Evolutionary conservation across 2,329 filamentous ascomycete species (phyloP).

Genomic region (Pyrenophora teres): DNA sequence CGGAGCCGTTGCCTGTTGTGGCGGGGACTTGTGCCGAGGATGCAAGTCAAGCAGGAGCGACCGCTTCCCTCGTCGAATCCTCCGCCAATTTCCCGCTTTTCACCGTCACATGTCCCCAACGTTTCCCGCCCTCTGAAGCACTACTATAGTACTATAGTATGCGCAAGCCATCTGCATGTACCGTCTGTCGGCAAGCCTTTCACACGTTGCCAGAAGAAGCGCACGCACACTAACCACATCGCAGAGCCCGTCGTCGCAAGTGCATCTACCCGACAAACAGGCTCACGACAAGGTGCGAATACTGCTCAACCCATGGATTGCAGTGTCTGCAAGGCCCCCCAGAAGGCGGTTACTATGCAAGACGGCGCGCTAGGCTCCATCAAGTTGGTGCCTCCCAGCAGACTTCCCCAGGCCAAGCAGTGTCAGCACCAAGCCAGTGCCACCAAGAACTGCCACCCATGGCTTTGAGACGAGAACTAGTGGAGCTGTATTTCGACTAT

Average conservation of each 20-base stretch:
- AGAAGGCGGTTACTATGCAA: constrained; percentile 33
- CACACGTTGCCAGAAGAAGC: neutral
- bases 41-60: constrained; percentile 5
- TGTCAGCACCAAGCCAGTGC: constrained; percentile 9
- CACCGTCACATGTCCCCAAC: constrained; percentile 10
- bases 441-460: constrained; percentile 19
- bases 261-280: constrained; percentile 25
- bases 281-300: constrained; percentile 21
- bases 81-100: constrained; percentile 23
- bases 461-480: constrained; percentile 21
- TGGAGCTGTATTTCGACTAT: constrained; percentile 31
- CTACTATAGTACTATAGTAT: constrained; percentile 5
- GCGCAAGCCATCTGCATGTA: constrained; percentile 33
- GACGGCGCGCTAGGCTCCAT: constrained; percentile 23
- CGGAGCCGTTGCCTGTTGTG: constrained; percentile 7
- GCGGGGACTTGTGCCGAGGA: neutral
- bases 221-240: constrained; percentile 8
- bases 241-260: constrained; percentile 29
- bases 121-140: constrained; percentile 11
- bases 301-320: constrained; percentile 26
- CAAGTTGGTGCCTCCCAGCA: constrained; percentile 12
- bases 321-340: constrained; percentile 28
- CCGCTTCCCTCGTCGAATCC: neutral
- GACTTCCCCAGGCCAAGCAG: neutral
- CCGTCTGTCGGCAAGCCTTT: constrained; percentile 26